Percentiles rank a stretch among this genome's conserved stretches.
Conservation (phyloP, 805 yeast species). For the Saccharomycopsis lassenensis region DNA sequence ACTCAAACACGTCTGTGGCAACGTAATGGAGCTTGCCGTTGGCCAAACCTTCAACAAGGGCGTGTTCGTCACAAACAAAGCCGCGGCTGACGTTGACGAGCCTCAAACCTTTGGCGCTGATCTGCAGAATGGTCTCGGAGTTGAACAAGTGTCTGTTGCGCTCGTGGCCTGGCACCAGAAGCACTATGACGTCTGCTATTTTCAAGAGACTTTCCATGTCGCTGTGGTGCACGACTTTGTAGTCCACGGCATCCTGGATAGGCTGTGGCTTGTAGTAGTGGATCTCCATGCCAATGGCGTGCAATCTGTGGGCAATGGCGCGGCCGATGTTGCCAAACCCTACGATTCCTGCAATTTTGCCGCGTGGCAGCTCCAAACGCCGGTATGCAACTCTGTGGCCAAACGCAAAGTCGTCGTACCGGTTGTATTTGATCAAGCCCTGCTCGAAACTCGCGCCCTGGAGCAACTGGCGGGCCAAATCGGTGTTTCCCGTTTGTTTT, state of each 20-base stretch:
- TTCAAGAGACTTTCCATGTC: slow-evolving; percentile 26
- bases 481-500: slow-evolving; percentile 29
- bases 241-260: slow-evolving; percentile 22
- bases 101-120: slow-evolving; percentile 30
- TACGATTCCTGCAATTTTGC: slow-evolving; percentile 40
- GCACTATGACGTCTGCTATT: slow-evolving; percentile 40
- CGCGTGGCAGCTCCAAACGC: slow-evolving; percentile 28
- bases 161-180: slow-evolving; percentile 47
- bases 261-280: slow-evolving; percentile 37
- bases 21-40: slow-evolving; percentile 40
- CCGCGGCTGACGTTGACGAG: slow-evolving; percentile 57
- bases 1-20: slow-evolving; percentile 50
- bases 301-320: slow-evolving; percentile 38
- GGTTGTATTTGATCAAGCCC: too few relatives aligned
- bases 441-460: slow-evolving; percentile 25
- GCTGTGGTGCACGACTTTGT: slow-evolving; percentile 28
- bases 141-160: slow-evolving; percentile 40
- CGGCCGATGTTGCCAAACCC: slow-evolving; percentile 57
- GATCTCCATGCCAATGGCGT: slow-evolving; percentile 46
- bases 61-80: slow-evolving; percentile 38
- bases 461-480: slow-evolving; percentile 28
- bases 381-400: slow-evolving; percentile 30
- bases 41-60: slow-evolving; percentile 32
- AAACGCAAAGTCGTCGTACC: slow-evolving; percentile 30
- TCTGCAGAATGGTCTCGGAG: slow-evolving; percentile 27